Evolutionary conservation across 148 eudicot genomes (phyloP), one percentile per base, ranked within the genome.

Genomic region (Nepenthes mirabilis): DNA sequence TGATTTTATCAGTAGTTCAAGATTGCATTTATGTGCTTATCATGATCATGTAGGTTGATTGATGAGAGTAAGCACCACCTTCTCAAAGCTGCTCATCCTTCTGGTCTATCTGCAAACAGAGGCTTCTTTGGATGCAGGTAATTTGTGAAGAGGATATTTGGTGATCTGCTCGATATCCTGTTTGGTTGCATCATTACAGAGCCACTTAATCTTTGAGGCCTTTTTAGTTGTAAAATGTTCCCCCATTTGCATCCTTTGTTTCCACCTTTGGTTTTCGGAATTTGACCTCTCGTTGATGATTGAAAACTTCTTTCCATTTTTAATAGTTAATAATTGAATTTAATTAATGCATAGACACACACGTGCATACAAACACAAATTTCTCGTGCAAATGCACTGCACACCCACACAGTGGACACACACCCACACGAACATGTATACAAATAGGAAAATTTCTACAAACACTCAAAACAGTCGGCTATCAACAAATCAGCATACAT

Each of bases 91-190:
- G 98, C 96, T 66, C 98, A 93, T 72, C 98, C 98, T 48, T 93
- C 98, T 72, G 98, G 98, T 62, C 79, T 93, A 61, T 93, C 98
- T 65, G 98, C 98, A 52, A 63, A 93, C 74, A 75, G 96, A 71
- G 98, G 98, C 70, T 93, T 93, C 83, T 93, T 93, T 73, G 96
- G 98, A 51, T 93, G 96, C 98, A 88, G 95, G 97, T 84, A 55
- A 34, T 55, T 68, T 55, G 36, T 23, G 37, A 6, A 36, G 37
- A 35, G 34, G 60, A 34, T 3, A 7, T 32, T 12, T 34, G n/a
- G 37, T 8, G 43, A 36, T 55, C 45, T 37, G 36, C 36, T 37
- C 23, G 23, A 23, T 23, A 34, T 8, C n/a, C 33, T 13, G 2
- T 33, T 63, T 14, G 36, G 11, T 37, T 11, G 51, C 1, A 8